Evolutionary conservation across 2,329 filamentous ascomycete species (phyloP).

Genomic region (Trichoderma cornu-damae): DNA sequence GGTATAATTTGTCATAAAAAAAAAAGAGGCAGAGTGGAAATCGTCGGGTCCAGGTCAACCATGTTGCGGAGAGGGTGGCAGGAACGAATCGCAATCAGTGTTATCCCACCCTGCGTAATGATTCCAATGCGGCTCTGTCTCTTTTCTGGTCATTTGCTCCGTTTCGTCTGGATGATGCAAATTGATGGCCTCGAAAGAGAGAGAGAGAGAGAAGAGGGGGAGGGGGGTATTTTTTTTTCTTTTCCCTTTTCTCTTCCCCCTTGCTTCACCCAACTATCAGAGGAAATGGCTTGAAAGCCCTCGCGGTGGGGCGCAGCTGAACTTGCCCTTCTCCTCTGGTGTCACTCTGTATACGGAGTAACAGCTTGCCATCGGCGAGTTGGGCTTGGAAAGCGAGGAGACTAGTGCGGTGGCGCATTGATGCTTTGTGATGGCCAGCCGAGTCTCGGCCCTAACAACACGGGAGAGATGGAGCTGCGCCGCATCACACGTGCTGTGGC

Average conservation of each 20-base stretch:
- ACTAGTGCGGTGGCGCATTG: constrained; percentile 9
- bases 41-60: not conserved
- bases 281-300: not conserved
- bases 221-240: not conserved
- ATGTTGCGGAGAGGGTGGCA: not conserved
- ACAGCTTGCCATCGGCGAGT: not conserved
- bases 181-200: not conserved
- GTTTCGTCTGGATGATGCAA: not conserved
- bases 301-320: not conserved
- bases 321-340: not conserved
- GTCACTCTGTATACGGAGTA: not conserved
- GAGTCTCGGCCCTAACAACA: constrained; percentile 11
- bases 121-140: not conserved
- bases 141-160: not conserved
- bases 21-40: not conserved
- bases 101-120: not conserved
- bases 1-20: not conserved
- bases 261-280: too few species aligned
- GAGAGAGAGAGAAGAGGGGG: too few species aligned
- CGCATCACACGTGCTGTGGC: constrained; percentile 6
- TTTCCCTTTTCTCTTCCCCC: not conserved
- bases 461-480: not conserved
- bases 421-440: not conserved
- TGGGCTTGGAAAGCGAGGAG: not conserved
- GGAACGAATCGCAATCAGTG: not conserved